Evolutionary conservation across 495 filamentous ascomycete genomes (phyloP).

Genomic region (Rusavskia elegans): DNA sequence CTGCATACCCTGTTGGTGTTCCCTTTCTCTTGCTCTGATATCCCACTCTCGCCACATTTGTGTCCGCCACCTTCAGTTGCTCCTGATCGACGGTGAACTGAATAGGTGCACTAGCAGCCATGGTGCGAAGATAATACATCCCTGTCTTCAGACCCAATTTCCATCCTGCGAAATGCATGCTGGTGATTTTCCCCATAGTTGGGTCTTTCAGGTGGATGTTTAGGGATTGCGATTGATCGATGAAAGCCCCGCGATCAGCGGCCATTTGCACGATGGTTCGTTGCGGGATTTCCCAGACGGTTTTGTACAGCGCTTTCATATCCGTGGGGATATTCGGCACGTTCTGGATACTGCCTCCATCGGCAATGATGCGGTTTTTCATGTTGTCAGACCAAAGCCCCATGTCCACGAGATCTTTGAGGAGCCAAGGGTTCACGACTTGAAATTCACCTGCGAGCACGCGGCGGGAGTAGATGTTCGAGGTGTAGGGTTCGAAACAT

Average conservation of each 20-base stretch:
- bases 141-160: conserved; percentile 97
- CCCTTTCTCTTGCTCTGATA: conserved; percentile 51
- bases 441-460: conserved; percentile 98
- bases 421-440: conserved; percentile 96
- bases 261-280: conserved; percentile 92
- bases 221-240: conserved; percentile 95
- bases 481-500: conserved; percentile 98
- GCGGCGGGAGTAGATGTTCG: conserved; percentile 98
- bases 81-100: conserved; percentile 99
- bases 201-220: conserved; percentile 99
- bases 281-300: conserved; percentile 99
- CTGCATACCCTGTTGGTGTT: conserved; percentile 24
- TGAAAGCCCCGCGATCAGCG: conserved; percentile 92
- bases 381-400: conserved; percentile 98
- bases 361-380: conserved; percentile 99
- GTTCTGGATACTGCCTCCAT: conserved; percentile 89
- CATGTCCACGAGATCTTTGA: conserved; percentile 96
- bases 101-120: conserved; percentile 90
- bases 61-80: conserved; percentile 77
- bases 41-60: conserved; percentile 50
- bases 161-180: conserved; percentile 99
- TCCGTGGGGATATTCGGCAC: conserved; percentile 91
- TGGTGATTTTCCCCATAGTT: conserved; percentile 98
- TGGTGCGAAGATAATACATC: conserved; percentile 99
- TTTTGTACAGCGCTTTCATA: conserved; percentile 97